A percentile compares a stretch with the other conserved stretches of the same genome.
These are phyloP conservation scores for Hymenoscyphus fraxineus DNA, from an alignment of 2,329 filamentous ascomycete genomes.

Conservation along the genomic window DNA sequence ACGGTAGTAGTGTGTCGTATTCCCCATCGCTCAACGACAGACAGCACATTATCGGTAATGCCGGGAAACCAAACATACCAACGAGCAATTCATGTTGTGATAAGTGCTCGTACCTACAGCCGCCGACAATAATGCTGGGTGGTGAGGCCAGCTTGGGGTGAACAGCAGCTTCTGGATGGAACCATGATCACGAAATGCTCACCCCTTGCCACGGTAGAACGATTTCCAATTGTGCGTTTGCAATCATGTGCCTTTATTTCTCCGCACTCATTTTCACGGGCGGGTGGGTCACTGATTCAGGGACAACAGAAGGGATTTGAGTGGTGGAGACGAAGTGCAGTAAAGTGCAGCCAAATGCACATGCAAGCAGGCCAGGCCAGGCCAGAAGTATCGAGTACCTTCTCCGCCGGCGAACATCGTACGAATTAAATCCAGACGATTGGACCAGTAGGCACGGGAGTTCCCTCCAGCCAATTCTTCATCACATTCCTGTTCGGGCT, in stretches of 20 bases:
- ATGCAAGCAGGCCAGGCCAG: not conserved
- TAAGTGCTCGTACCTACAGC: not conserved
- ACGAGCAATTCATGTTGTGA: not conserved
- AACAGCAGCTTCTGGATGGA: not conserved
- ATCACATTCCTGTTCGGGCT: not conserved
- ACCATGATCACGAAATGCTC: slow-evolving; percentile 1
- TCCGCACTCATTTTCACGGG: not conserved
- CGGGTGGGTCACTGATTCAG: not conserved
- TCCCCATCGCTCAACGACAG: not conserved
- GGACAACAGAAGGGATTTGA: not conserved
- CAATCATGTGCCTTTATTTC: slow-evolving; percentile 3
- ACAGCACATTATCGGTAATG: not conserved
- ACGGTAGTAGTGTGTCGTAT: not conserved
- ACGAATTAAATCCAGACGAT: not conserved
- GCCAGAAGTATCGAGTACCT: not conserved
- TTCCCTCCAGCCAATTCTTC: slow-evolving; percentile 5
- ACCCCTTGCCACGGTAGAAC: not conserved
- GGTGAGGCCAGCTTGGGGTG: not conserved
- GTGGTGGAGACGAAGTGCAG: slow-evolving; percentile 3
- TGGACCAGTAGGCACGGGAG: not conserved
- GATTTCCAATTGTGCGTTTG: not conserved
- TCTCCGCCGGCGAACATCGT: not conserved
- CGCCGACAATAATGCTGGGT: not conserved
- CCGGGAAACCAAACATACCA: not conserved
- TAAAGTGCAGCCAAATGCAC: not conserved